Evolutionary conservation across 2,329 filamentous ascomycete species (phyloP).

Genomic region (Exophiala sideris): DNA sequence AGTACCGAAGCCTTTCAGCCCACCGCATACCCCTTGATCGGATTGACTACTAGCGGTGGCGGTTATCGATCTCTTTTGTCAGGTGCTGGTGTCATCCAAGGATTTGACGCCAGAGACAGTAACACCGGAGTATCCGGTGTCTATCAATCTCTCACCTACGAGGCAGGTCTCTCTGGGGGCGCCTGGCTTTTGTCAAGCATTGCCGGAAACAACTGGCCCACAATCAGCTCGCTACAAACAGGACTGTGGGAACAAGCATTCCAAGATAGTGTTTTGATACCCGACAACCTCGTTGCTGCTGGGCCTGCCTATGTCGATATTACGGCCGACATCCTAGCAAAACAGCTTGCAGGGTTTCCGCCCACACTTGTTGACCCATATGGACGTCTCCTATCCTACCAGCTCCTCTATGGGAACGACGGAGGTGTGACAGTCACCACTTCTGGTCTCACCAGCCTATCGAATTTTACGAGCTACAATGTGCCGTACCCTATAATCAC

Average conservation of each 20-base stretch:
- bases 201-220: conserved; percentile 47
- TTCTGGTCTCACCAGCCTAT: conserved; percentile 33
- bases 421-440: conserved; percentile 35
- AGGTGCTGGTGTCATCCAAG: conserved; percentile 42
- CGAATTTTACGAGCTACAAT: conserved; percentile 40
- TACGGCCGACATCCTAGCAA: conserved; percentile 35
- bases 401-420: conserved; percentile 37
- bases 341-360: conserved; percentile 38
- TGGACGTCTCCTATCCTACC: conserved; percentile 41
- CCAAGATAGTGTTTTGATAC: conserved; percentile 36
- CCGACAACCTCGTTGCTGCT: conserved; percentile 32
- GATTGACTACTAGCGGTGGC: conserved; percentile 43
- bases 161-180: conserved; percentile 47
- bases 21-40: conserved; percentile 38
- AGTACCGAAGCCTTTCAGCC: neutral
- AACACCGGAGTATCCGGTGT: conserved; percentile 40
- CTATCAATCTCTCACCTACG: conserved; percentile 47
- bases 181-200: conserved; percentile 47
- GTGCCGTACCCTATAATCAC: conserved; percentile 49
- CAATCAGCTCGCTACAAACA: conserved; percentile 39
- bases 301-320: conserved; percentile 31
- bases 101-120: conserved; percentile 43
- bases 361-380: conserved; percentile 42
- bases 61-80: conserved; percentile 42
- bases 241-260: conserved; percentile 43